Evolutionary conservation across 2,329 filamentous ascomycete species (phyloP).

Genomic region (Neospermospora avenae): DNA sequence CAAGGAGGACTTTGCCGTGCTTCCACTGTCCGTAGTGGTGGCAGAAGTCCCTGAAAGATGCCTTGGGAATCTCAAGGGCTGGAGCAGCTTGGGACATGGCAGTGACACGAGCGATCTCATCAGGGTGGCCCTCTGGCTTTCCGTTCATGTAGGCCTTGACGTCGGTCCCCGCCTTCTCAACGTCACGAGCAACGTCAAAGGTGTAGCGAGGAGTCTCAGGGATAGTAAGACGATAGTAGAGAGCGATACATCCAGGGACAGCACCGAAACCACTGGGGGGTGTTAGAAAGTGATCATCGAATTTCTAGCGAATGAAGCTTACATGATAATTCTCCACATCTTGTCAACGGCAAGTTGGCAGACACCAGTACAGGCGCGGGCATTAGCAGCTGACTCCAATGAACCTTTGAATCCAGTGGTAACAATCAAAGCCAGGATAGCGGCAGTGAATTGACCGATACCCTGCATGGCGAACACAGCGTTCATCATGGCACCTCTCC

Average conservation of each 20-base stretch:
- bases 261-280: slow-evolving; percentile 63
- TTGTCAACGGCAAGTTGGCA: slow-evolving; percentile 74
- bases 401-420: slow-evolving; percentile 68
- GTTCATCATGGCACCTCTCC: slow-evolving; percentile 84
- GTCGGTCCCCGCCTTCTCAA: slow-evolving; percentile 70
- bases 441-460: slow-evolving; percentile 73
- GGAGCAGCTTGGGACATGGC: slow-evolving; percentile 51
- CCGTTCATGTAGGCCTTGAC: slow-evolving; percentile 71
- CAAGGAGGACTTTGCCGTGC: slow-evolving; percentile 68
- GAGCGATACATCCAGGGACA: slow-evolving; percentile 73
- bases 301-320: background rate
- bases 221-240: slow-evolving; percentile 82
- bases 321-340: slow-evolving; percentile 81
- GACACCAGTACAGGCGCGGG: slow-evolving; percentile 57
- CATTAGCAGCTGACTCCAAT: slow-evolving; percentile 49
- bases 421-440: slow-evolving; percentile 72
- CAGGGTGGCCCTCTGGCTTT: slow-evolving; percentile 57
- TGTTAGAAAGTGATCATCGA: background rate
- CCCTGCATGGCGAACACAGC: slow-evolving; percentile 87
- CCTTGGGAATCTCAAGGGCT: slow-evolving; percentile 63
- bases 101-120: slow-evolving; percentile 61
- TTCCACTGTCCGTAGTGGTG: slow-evolving; percentile 67
- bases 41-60: slow-evolving; percentile 68
- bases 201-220: slow-evolving; percentile 87
- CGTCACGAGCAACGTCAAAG: slow-evolving; percentile 73